phyloP scores from a whole-genome alignment of 805 yeast genomes.

The Dipodascus albidus region DNA sequence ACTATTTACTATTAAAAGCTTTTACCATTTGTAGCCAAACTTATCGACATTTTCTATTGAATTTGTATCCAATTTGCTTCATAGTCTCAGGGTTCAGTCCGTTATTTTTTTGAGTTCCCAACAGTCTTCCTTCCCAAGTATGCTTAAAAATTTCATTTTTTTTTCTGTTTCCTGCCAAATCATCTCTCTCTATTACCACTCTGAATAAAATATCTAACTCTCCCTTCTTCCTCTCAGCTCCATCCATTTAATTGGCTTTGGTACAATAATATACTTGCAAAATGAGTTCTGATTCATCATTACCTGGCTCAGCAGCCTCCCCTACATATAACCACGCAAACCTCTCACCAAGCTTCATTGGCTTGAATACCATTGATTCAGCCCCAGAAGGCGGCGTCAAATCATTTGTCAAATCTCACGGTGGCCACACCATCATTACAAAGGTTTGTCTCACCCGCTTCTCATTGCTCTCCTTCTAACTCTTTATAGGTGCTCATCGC shows the following conservation, averaged over 20 bases:
- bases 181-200: neutral
- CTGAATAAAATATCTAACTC: neutral
- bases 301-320: neutral
- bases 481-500: constrained; percentile 61
- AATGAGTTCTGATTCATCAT: neutral
- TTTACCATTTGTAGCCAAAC: neutral
- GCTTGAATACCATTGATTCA: constrained; percentile 61
- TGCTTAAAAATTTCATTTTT: neutral
- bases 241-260: neutral
- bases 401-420: constrained; percentile 72
- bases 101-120: constrained; percentile 1
- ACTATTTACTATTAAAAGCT: neutral
- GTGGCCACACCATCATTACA: constrained; percentile 91
- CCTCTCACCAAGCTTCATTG: constrained; percentile 68
- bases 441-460: constrained; percentile 25
- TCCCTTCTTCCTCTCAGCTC: neutral
- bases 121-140: neutral
- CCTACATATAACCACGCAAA: constrained; percentile 16
- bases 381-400: constrained; percentile 66
- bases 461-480: neutral
- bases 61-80: no score
- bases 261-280: neutral
- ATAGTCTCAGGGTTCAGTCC: neutral
- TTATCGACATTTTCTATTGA: neutral
- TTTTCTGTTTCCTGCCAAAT: neutral